phyloP scores from a whole-genome alignment of 495 filamentous ascomycete species.

The Aspergillus funiculosus region DNA sequence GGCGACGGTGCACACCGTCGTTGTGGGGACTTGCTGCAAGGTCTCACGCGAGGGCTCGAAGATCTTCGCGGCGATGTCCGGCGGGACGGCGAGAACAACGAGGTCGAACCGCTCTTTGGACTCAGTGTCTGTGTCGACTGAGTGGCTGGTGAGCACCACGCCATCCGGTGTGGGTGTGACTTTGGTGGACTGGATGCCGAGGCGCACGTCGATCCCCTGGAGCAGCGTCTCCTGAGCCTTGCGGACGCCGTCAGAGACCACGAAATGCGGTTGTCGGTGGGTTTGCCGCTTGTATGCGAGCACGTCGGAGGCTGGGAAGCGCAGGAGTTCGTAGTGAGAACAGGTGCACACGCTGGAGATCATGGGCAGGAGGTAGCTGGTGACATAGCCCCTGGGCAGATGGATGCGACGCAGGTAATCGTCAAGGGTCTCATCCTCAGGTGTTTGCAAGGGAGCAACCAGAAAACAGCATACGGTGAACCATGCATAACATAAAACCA shows the following conservation, averaged over 20 bases:
- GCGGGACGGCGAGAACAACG: conserved; percentile 44
- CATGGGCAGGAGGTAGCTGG: conserved; percentile 46
- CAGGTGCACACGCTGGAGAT: conserved; percentile 50
- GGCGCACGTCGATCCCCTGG: conserved; percentile 22
- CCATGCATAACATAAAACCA: conserved; percentile 42
- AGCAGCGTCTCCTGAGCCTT: conserved; percentile 40
- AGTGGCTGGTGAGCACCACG: background rate
- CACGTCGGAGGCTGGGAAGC: conserved; percentile 47
- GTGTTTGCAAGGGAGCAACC: conserved; percentile 23
- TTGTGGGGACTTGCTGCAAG: conserved; percentile 39
- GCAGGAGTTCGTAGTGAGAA: conserved; percentile 43
- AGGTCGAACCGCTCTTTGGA: conserved; percentile 26
- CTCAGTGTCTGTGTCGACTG: background rate
- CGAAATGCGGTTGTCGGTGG: conserved; percentile 43
- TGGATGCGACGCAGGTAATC: conserved; percentile 41
- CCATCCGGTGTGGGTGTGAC: conserved; percentile 3
- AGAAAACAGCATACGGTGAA: conserved; percentile 45
- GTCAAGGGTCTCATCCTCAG: conserved; percentile 32
- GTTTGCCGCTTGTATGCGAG: conserved; percentile 41
- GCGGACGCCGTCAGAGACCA: conserved; percentile 42
- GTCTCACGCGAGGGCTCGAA: conserved; percentile 33
- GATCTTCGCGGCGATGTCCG: conserved; percentile 36
- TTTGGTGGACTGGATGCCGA: conserved; percentile 17
- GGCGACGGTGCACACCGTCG: conserved; percentile 36
- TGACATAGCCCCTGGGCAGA: conserved; percentile 39